phyloP scores from a whole-genome alignment of 2,329 filamentous ascomycete genomes.

The Aureobasidium leucospermi region DNA sequence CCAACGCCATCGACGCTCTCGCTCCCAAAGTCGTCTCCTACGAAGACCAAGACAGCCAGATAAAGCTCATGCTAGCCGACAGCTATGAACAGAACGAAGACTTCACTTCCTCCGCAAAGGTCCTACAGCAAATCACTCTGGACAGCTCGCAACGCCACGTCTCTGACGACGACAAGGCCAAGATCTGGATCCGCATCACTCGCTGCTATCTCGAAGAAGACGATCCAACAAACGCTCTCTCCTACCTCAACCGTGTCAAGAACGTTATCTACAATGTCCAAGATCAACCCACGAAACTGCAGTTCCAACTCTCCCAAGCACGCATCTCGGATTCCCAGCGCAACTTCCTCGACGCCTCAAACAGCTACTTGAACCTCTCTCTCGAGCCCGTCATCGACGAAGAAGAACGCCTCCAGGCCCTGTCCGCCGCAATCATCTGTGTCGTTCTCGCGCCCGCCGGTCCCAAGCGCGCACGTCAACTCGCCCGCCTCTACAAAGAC shows the following conservation, averaged over 20 bases:
- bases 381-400: constrained; percentile 73
- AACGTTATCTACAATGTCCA: constrained; percentile 75
- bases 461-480: constrained; percentile 68
- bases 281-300: constrained; percentile 66
- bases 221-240: constrained; percentile 76
- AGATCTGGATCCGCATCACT: constrained; percentile 88
- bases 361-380: constrained; percentile 83
- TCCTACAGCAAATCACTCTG: constrained; percentile 75
- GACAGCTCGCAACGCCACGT: constrained; percentile 83
- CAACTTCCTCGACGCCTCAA: constrained; percentile 78
- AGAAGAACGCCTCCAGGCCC: constrained; percentile 74
- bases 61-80: constrained; percentile 74
- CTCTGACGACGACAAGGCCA: constrained; percentile 71
- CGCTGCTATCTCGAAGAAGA: constrained; percentile 91
- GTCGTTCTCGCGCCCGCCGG: constrained; percentile 89
- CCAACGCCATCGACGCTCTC: constrained; percentile 61
- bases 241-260: constrained; percentile 90
- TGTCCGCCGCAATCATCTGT: constrained; percentile 83
- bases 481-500: constrained; percentile 87
- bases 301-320: constrained; percentile 87
- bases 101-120: constrained; percentile 67
- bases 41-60: constrained; percentile 72
- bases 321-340: constrained; percentile 88
- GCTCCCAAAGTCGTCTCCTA: constrained; percentile 63
- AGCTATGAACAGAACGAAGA: constrained; percentile 79